These are phyloP conservation scores for Phytophthora sp. DNA, from an alignment of 352 stramenopile species.

Conservation along the genomic window DNA sequence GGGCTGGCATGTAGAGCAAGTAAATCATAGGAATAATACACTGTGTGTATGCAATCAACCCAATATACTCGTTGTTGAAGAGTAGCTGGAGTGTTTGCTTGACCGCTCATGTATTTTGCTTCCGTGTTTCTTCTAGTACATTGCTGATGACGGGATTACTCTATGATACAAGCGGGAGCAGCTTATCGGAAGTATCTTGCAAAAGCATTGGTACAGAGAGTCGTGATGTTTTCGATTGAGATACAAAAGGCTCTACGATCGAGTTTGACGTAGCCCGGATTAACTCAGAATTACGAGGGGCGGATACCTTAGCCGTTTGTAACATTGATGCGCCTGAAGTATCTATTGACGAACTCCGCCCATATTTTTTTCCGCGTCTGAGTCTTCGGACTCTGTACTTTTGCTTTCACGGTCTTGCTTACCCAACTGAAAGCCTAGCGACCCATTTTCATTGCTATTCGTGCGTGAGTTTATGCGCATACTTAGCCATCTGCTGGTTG, in stretches of 20 bases:
- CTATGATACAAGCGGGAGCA: conserved; percentile 14
- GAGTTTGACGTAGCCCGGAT: neutral
- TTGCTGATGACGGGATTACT: conserved; percentile 9
- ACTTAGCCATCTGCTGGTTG: conserved; percentile 19
- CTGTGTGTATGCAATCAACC: conserved; percentile 36
- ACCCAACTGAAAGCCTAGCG: neutral
- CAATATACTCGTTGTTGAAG: conserved; percentile 49
- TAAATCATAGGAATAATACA: conserved; percentile 42
- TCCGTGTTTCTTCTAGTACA: conserved; percentile 20
- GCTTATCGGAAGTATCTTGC: conserved; percentile 27
- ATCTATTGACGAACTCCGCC: neutral
- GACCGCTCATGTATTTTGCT: conserved; percentile 34
- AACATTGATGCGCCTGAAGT: conserved; percentile 2
- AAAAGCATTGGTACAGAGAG: conserved; percentile 1
- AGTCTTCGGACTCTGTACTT: conserved; percentile 21
- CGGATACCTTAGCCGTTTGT: neutral
- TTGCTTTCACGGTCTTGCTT: neutral
- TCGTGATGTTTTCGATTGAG: neutral
- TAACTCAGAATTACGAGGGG: conserved; percentile 9
- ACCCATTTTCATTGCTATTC: neutral
- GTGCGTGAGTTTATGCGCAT: neutral
- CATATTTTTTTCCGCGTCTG: conserved; percentile 12
- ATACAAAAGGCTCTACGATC: neutral
- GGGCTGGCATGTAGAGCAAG: conserved; percentile 30
- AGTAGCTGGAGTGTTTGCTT: conserved; percentile 44